Conservation (phyloP, 2,329 filamentous ascomycete species). For the Colletotrichum musicola region DNA sequence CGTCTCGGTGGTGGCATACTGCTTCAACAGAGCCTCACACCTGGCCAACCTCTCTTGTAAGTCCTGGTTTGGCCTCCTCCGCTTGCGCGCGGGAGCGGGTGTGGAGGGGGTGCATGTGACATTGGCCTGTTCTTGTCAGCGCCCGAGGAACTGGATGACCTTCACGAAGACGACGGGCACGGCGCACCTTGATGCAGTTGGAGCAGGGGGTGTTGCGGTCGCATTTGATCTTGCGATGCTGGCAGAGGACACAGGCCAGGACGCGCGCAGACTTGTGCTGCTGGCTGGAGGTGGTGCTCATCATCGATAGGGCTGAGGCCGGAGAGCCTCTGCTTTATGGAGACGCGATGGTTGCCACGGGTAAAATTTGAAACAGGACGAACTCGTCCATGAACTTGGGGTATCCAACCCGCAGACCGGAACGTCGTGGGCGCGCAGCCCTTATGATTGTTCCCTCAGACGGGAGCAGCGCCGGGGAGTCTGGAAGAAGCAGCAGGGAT, state of each 20-base stretch:
- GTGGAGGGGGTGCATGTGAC: constrained; percentile 71
- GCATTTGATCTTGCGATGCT: constrained; percentile 74
- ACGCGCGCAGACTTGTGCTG: constrained; percentile 58
- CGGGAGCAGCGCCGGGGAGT: constrained; percentile 7
- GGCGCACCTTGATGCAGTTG: constrained; percentile 69
- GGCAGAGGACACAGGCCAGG: constrained; percentile 68
- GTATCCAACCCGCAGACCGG: constrained; percentile 14
- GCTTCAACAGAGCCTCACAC: constrained; percentile 70
- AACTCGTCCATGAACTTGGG: constrained; percentile 33
- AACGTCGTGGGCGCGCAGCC: constrained; percentile 34
- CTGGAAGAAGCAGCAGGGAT: constrained; percentile 4
- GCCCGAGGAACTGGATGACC: neutral
- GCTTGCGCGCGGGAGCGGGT: constrained; percentile 70
- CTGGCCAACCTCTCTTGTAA: constrained; percentile 70
- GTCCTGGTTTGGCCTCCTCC: constrained; percentile 71
- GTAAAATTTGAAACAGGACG: constrained; percentile 12
- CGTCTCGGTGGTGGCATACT: constrained; percentile 60
- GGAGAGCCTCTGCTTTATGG: constrained; percentile 10
- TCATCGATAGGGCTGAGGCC: constrained; percentile 34
- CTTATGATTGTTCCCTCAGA: constrained; percentile 32
- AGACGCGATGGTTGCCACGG: constrained; percentile 21
- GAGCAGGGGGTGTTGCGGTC: constrained; percentile 70
- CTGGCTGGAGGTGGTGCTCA: constrained; percentile 31
- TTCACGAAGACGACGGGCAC: constrained; percentile 32
- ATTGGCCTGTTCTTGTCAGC: constrained; percentile 60